A percentile compares a stretch with the other conserved stretches of the same genome.
These are phyloP conservation scores for Stephanodiscus minutulus DNA, from an alignment of 108 stramenopile species.

Conservation along the genomic window DNA sequence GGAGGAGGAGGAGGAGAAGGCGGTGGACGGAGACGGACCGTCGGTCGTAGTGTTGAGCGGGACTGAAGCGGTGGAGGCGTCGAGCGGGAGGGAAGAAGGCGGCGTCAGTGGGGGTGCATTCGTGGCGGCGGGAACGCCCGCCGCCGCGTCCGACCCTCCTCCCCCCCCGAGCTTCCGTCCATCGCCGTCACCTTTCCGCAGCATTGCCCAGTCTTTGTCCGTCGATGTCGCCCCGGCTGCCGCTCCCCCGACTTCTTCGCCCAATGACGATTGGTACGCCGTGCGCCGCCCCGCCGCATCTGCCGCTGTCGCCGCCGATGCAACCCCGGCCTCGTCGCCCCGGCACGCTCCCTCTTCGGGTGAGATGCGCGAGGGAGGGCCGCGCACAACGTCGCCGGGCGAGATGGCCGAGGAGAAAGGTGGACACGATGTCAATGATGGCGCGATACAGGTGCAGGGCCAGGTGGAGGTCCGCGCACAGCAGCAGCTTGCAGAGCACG, in stretches of 20 bases:
- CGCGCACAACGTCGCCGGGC: too few species aligned
- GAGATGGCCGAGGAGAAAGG: too few species aligned
- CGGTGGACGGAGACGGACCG: neutral
- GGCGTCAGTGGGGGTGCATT: neutral
- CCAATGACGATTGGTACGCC: slow-evolving; percentile 1
- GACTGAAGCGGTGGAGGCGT: neutral
- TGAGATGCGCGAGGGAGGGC: too few species aligned
- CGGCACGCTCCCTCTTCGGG: too few species aligned
- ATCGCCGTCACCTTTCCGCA: neutral
- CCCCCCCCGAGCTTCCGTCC: neutral
- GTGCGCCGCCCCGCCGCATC: neutral
- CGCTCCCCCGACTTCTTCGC: neutral
- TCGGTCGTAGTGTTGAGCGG: too few species aligned
- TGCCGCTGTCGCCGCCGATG: too few species aligned
- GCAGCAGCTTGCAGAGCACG: too few species aligned
- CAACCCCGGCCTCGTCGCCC: neutral
- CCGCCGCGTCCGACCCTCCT: too few species aligned
- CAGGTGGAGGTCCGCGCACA: too few species aligned
- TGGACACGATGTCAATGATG: too few species aligned
- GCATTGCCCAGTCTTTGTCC: neutral
- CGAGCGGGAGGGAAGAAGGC: neutral
- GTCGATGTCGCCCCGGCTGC: neutral
- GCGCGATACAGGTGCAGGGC: too few species aligned
- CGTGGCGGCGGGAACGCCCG: neutral
- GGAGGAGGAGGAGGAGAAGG: neutral